Conservation (phyloP, 2,329 filamentous ascomycete species). For the Fusarium lateritium region DNA sequence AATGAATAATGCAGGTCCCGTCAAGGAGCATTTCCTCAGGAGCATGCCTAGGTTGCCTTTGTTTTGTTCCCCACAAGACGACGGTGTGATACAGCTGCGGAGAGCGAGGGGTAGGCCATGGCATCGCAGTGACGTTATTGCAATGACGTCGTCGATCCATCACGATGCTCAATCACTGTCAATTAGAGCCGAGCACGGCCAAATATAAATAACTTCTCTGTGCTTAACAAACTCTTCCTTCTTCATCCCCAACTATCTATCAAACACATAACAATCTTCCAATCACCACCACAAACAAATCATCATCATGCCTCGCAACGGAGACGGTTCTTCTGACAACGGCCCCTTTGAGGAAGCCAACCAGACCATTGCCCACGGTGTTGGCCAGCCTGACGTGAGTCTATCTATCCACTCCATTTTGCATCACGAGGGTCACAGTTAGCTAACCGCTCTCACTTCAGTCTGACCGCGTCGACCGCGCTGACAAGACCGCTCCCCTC, state of each 20-base stretch:
- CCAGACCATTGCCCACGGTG: conserved; percentile 63
- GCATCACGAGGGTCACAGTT: not conserved
- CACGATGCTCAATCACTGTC: conserved; percentile 32
- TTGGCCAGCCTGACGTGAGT: conserved; percentile 57
- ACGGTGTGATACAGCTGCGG: conserved; percentile 20
- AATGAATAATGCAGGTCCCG: conserved; percentile 34
- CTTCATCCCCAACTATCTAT: conserved; percentile 23
- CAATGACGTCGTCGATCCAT: conserved; percentile 44
- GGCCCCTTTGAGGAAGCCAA: conserved; percentile 58
- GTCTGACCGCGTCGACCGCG: conserved; percentile 59
- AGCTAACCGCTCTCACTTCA: conserved; percentile 23
- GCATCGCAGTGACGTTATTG: conserved; percentile 38
- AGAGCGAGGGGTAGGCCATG: conserved; percentile 12
- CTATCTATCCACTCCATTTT: no score
- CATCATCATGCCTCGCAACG: conserved; percentile 64
- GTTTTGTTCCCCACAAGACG: conserved; percentile 31
- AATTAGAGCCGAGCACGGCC: not conserved
- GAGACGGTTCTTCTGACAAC: conserved; percentile 65
- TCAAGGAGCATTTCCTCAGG: conserved; percentile 31
- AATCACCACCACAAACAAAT: conserved; percentile 11
- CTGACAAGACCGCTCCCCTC: conserved; percentile 65
- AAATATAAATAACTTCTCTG: conserved; percentile 37
- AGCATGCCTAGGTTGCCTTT: not conserved
- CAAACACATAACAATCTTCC: conserved; percentile 6
- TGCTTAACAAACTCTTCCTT: not conserved